Evolutionary conservation across 768 basidiomycete species (phyloP).

Genomic region (Lyophyllum semitale): DNA sequence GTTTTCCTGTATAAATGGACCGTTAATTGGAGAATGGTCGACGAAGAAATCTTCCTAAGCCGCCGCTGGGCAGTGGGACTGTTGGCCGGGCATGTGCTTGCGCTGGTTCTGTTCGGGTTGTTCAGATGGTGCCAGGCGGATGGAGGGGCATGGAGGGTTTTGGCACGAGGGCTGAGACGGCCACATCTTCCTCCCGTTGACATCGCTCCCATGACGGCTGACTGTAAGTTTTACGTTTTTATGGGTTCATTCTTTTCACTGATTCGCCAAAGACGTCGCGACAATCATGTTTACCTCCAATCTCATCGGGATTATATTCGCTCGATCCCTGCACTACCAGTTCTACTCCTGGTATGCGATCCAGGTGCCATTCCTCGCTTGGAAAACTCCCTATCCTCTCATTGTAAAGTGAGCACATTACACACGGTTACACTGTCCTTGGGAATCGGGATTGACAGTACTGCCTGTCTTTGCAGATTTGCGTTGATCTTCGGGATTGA

Average conservation of each 20-base stretch:
- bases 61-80: constrained; percentile 59
- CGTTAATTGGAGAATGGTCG: constrained; percentile 93
- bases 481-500: constrained; percentile 64
- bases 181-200: constrained; percentile 57
- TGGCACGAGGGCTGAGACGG: constrained; percentile 52
- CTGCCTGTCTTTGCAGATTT: constrained; percentile 44
- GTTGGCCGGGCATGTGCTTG: constrained; percentile 62
- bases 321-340: constrained; percentile 95
- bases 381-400: constrained; percentile 68
- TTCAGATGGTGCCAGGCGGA: constrained; percentile 76
- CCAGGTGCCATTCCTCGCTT: constrained; percentile 82
- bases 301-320: constrained; percentile 87
- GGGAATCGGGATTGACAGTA: constrained; percentile 3
- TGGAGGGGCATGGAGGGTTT: constrained; percentile 61
- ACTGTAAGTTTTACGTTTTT: constrained; percentile 52
- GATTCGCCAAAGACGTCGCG: constrained; percentile 57
- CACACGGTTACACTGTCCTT: not conserved
- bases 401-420: constrained; percentile 53
- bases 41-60: constrained; percentile 76
- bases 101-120: constrained; percentile 66
- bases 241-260: constrained; percentile 7
- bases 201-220: constrained; percentile 47
- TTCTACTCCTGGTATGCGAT: constrained; percentile 98
- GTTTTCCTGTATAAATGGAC: constrained; percentile 96
- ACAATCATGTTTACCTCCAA: constrained; percentile 90